Evolutionary conservation across 805 yeast genomes (phyloP), one percentile per base, ranked within the genome.

Genomic region (Metschnikowia vanudenii): DNA sequence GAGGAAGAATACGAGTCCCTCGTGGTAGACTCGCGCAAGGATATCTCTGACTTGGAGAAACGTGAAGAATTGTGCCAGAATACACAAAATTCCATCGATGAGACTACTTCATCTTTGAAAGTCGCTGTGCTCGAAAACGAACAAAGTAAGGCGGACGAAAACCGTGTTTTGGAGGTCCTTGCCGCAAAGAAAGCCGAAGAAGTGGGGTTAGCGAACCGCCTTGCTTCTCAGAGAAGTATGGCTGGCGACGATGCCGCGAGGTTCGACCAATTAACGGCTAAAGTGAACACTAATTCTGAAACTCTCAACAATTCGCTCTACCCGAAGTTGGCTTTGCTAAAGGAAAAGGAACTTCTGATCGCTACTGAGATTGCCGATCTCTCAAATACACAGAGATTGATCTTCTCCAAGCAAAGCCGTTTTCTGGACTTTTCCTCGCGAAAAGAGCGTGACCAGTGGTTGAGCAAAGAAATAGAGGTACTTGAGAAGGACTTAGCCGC

Each of bases 371-470:
- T 83, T 8, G 45, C 65, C 3, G 64, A 68, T n/a, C 54, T 75
- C 18, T 75, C 72, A 43, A 67, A 80, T 7, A 74, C 66, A 24
- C 90, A 85, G 61, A 71, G 85, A 52, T 65, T 73, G 12, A 62
- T 91, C 4, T 78, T 85, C 41, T 72, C 85, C 7, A 91, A 89
- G 58, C 86, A 82, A 55, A 88, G 86, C 35, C 79, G 90, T 41
- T 78, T 77, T 47, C 73, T 81, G 20, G 77, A 80, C 51, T 90
- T 89, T 55, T 51, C 62, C 1, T 63, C 77, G 13, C 74, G 74
- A 51, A 57, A 64, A 2, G 84, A 87, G 48, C 75, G 97, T 52
- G 84, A 89, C 59, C 37, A 49, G 2, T 88, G 95, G 92, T 70
- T 91, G 13, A 58, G 68, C 8, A 42, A 60, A 0, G 84, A 88